Conservation (phyloP, 805 yeast species). For the Candida cerambycidarum region DNA sequence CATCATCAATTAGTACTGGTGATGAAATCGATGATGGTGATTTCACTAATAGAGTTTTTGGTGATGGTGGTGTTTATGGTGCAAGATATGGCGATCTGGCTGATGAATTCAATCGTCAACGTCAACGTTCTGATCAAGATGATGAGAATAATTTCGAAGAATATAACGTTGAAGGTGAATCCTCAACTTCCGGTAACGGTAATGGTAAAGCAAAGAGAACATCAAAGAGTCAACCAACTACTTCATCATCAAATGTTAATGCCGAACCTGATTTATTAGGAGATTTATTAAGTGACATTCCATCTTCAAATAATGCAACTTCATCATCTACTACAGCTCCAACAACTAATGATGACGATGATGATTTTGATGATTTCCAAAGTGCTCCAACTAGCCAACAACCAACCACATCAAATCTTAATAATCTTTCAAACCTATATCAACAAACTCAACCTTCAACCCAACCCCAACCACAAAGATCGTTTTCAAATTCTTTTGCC, state of each 20-base stretch:
- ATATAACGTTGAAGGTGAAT: conserved; percentile 46
- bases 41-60: conserved; percentile 54
- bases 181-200: conserved; percentile 12
- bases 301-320: conserved; percentile 8
- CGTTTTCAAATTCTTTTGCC: conserved; percentile 16
- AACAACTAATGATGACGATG: conserved; percentile 50
- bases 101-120: conserved; percentile 28
- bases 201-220: conserved; percentile 16
- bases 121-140: conserved; percentile 15
- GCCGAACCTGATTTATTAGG: conserved; percentile 51
- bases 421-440: conserved; percentile 25
- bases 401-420: conserved; percentile 23
- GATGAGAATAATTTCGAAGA: conserved; percentile 51
- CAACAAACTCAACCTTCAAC: conserved; percentile 18
- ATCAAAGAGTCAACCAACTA: conserved; percentile 34
- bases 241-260: conserved; percentile 34
- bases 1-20: conserved; percentile 36
- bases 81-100: conserved; percentile 62
- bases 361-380: conserved; percentile 82
- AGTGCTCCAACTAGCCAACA: conserved; percentile 47
- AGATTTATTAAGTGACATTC: conserved; percentile 40
- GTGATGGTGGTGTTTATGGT: conserved; percentile 72
- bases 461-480: conserved; percentile 13
- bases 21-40: conserved; percentile 51
- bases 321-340: too few relatives aligned